Conservation (phyloP, 306 rosid species). For the Vigna unguiculata region DNA sequence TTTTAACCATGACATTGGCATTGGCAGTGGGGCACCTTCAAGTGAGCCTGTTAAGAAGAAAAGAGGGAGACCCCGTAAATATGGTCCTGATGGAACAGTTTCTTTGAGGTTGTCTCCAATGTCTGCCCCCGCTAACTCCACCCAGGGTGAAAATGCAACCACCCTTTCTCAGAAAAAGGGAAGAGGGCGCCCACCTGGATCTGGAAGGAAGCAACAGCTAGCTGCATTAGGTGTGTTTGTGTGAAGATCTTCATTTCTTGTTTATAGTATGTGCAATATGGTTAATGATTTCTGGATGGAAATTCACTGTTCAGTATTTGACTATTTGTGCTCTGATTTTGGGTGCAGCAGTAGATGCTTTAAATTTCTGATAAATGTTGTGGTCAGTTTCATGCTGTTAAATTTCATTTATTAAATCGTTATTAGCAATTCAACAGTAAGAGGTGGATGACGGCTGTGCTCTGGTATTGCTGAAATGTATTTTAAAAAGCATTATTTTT, state of each 20-base stretch:
- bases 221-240: slow-evolving; percentile 73
- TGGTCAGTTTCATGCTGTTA: slow-evolving; percentile 16
- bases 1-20: slow-evolving; percentile 66
- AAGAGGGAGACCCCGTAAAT: slow-evolving; percentile 96
- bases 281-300: background rate
- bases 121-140: slow-evolving; percentile 63
- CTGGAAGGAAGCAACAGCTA: slow-evolving; percentile 90
- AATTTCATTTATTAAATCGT: slow-evolving; percentile 7
- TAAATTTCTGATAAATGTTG: background rate
- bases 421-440: background rate
- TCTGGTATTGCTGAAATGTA: slow-evolving; percentile 6
- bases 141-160: slow-evolving; percentile 55
- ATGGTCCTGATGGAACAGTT: slow-evolving; percentile 82
- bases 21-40: slow-evolving; percentile 56
- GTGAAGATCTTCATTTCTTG: slow-evolving; percentile 5
- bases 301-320: background rate
- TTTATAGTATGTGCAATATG: background rate
- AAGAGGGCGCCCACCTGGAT: slow-evolving; percentile 92
- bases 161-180: slow-evolving; percentile 56
- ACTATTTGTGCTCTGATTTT: slow-evolving; percentile 3
- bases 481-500: background rate
- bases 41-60: slow-evolving; percentile 87
- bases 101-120: slow-evolving; percentile 79
- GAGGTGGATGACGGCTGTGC: slow-evolving; percentile 13
- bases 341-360: slow-evolving; percentile 5